Base-by-base conservation (phyloP, 2,329 filamentous ascomycete genomes). In the Arthrobotrys conoides region DNA sequence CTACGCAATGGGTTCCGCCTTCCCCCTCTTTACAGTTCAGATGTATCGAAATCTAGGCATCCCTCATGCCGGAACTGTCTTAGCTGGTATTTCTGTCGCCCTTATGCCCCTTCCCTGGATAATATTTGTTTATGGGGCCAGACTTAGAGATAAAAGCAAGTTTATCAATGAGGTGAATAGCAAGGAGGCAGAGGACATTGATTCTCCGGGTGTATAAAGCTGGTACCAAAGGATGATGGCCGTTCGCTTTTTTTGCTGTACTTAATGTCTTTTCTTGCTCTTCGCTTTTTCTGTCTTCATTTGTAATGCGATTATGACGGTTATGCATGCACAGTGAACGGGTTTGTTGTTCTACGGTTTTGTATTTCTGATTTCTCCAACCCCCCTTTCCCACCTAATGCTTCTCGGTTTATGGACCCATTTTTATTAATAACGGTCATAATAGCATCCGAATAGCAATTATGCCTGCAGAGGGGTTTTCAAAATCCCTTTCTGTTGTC, bases 1-100 rank as follows among this genome's bases (percentile, higher is more conserved):
- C 18, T 91, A 90, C 76, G 83, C 83, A 0, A 85, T 90, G 8
- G 88, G 87, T 0, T 87, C 86, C 0, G 87, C 85, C 0, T 91
- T 91, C 66, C 90, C 90, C 0, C 82, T 91, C 0, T 91, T 91
- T 79, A 88, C 88, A 0, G 83, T 91, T 0, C 88, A 89, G 76
- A 88, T 86, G 84, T 86, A 86, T 67, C 66, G 82, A 18, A 79
- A 55, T 0, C 79, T 87, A 12, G 85, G 85, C 0, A 84, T 86
- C 9, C 83, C 82, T 18, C 86, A 85, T 84, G 86, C 86, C 0
- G 84, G 84, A 5, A 85, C 83, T 30, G 61, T 87, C 18, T 83
- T 87, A 27, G 86, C 83, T 0, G 85, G 86, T 71, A 82, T 90
- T 2, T 84, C 87, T 0, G 24, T 88, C 1, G 83, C 82, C 0